phyloP scores from a whole-genome alignment of 108 stramenopile species.

The Schizochytrium sp. region DNA sequence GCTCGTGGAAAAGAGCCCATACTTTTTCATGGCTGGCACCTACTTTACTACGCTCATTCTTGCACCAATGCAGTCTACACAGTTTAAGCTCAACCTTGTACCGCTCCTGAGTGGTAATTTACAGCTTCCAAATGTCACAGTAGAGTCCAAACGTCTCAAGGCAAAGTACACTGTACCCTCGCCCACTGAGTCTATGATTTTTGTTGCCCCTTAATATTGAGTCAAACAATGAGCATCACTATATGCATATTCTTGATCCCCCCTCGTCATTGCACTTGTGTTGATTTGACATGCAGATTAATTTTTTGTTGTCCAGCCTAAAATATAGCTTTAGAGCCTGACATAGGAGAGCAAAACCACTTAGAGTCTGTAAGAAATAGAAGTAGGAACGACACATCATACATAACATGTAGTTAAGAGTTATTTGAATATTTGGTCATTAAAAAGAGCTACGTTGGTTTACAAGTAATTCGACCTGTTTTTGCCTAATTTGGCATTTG shows the following conservation, averaged over 20 bases:
- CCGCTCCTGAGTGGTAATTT: slow-evolving; percentile 18
- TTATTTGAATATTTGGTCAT: no score
- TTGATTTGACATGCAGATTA: no score
- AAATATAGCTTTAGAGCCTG: no score
- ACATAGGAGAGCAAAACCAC: no score
- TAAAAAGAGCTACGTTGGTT: background rate
- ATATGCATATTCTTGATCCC: no score
- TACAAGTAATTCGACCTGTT: slow-evolving; percentile 1
- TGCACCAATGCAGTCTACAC: background rate
- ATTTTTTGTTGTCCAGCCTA: no score
- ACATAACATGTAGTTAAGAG: no score
- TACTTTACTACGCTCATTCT: slow-evolving; percentile 24
- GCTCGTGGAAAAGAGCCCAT: background rate
- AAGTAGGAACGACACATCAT: no score
- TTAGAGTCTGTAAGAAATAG: no score
- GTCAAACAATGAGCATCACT: no score
- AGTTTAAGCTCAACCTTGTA: slow-evolving; percentile 2
- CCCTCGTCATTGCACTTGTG: no score
- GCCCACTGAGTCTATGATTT: slow-evolving; percentile 1
- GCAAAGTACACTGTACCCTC: background rate
- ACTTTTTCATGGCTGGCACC: background rate
- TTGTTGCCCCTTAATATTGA: background rate
- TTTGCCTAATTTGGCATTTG: slow-evolving; percentile 1
- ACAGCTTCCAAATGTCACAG: background rate
- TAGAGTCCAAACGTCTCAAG: slow-evolving; percentile 5